A percentile compares a stretch with the other conserved stretches of the same genome.
Conservation (phyloP, 257 asterid species). For the Ophiorrhiza pumila region DNA sequence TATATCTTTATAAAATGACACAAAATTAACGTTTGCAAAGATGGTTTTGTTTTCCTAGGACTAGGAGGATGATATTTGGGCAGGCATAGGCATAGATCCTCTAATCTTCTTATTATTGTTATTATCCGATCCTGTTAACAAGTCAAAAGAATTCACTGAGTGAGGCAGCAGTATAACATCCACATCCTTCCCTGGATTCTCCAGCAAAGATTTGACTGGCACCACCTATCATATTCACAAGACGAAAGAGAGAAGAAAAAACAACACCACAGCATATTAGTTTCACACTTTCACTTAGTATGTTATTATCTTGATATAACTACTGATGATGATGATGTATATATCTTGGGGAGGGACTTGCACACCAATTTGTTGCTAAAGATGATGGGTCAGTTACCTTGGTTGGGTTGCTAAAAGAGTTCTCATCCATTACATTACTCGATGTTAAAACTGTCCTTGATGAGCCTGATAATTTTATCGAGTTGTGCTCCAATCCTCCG, state of each 20-base stretch:
- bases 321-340: too few species aligned
- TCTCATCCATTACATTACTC: slow-evolving; percentile 59
- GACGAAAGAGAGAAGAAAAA: neutral
- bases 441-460: slow-evolving; percentile 57
- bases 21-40: too few species aligned
- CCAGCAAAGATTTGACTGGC: slow-evolving; percentile 40
- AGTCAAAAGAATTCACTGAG: slow-evolving; percentile 54
- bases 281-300: too few species aligned
- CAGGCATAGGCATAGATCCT: slow-evolving; percentile 28
- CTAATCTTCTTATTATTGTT: slow-evolving; percentile 20
- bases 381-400: slow-evolving; percentile 43
- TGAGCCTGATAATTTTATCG: slow-evolving; percentile 39
- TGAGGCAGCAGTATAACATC: slow-evolving; percentile 45
- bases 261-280: too few species aligned
- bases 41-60: neutral
- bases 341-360: neutral
- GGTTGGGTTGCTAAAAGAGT: slow-evolving; percentile 56
- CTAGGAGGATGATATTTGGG: slow-evolving; percentile 32
- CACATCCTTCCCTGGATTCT: slow-evolving; percentile 47
- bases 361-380: too few species aligned
- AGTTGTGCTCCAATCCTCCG: slow-evolving; percentile 38
- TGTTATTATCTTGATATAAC: too few species aligned
- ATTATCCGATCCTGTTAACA: slow-evolving; percentile 25
- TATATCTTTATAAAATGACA: too few species aligned
- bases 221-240: slow-evolving; percentile 42